phyloP scores from a whole-genome alignment of 805 yeast species.

The Pichia scutulata region DNA sequence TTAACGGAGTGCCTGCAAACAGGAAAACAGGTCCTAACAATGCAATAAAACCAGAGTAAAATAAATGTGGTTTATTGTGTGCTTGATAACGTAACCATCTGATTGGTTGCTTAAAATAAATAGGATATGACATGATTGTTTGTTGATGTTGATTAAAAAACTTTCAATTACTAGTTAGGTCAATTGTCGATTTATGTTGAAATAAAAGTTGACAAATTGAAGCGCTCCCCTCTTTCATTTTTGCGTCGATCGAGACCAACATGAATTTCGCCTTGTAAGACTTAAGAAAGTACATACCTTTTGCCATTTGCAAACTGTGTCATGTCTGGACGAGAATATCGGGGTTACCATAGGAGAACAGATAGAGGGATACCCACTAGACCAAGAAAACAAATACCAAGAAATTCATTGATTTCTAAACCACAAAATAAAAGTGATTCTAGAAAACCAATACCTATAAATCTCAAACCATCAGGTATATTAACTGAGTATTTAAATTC shows the following conservation, averaged over 20 bases:
- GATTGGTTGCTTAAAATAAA: constrained; percentile 53
- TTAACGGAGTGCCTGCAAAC: constrained; percentile 51
- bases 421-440: neutral
- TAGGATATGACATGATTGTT: constrained; percentile 34
- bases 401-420: neutral
- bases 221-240: neutral
- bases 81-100: constrained; percentile 72
- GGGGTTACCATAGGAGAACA: neutral
- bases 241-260: constrained; percentile 7
- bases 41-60: constrained; percentile 58
- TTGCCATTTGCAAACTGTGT: neutral
- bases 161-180: too few species aligned
- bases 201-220: neutral
- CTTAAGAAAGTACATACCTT: too few species aligned
- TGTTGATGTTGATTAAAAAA: neutral
- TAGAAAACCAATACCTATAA: constrained; percentile 2
- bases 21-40: constrained; percentile 59
- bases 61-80: constrained; percentile 67
- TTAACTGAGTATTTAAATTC: constrained; percentile 4
- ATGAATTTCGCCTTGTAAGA: neutral
- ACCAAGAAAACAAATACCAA: neutral
- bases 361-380: neutral
- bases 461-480: constrained; percentile 14
- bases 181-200: neutral
- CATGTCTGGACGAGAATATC: neutral